Base-by-base conservation (phyloP, 1,139 yeast species). In the Saccharomycopsis hybrid region DNA sequence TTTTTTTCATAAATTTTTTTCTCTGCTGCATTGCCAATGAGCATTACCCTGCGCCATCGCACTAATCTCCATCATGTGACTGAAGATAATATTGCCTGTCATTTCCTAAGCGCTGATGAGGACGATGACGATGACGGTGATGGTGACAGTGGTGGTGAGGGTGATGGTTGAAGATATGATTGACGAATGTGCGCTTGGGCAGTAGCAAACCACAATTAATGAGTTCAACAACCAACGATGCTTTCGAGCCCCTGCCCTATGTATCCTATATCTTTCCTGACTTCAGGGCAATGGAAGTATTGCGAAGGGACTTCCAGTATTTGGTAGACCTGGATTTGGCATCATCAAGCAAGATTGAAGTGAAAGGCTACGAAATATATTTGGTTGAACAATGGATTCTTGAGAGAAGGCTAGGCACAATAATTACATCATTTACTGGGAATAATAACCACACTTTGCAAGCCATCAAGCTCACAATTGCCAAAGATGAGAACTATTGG, bases 361-460 rank as follows among this genome's bases (percentile, higher is more conserved):
- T 80, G 4, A 59, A 70, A 1, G 97, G 97, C 1, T 87, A 85
- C 62, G 97, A 92, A 63, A 76, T 86, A 30, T 92, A 92, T 61
- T 71, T 92, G 45, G 95, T 90, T 9, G 97, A 92, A 62, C 97
- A 90, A 65, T 92, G 98, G 97, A 83, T 86, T 2, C 75, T 84
- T 41, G 82, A 81, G 52, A 70, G 97, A 40, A 74, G 76, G 49
- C 69, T 80, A 27, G 81, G 87, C 36, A 73, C 83, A 0, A 74
- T 85, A 5, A 83, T 90, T 29, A 79, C 92, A 0, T 79, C 94
- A 0, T 92, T 77, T 62, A 90, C 97, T 0, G 97, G 97, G 2
- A 86, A 88, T 60, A 65, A 77, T 7, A 71, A 72, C 30, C 86
- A 88, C 57, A 68, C 69, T 41, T 76, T 88, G 0, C 65, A 72